Base-by-base conservation (phyloP, 2,329 filamentous ascomycete genomes). In the Bipolaris cookei region DNA sequence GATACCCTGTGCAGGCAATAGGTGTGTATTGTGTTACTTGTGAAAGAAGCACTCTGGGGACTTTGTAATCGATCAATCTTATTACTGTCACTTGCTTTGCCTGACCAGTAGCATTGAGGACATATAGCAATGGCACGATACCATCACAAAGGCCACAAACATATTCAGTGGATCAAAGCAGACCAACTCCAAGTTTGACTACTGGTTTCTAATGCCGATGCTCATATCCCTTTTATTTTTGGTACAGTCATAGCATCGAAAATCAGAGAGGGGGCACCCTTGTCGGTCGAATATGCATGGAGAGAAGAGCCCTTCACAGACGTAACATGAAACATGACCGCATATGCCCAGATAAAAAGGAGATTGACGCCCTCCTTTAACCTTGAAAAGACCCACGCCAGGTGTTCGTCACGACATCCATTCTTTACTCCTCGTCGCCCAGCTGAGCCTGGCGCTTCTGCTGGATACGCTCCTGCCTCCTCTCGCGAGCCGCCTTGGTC, bases 401-500 rank as follows among this genome's bases (percentile, higher is more conserved):
- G 68, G 68, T 72, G 65, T 75, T 71, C 72, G 65, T 76, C 74
- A 73, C 74, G 72, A 64, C 69, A 68, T 63, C 68, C 65, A 49
- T 54, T 62, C 61, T 64, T 70, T 76, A 75, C 70, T 79, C 75
- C 71, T 81, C 86, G 77, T 92, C 92, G 79, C 85, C 91, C 77
- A 90, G 79, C 81, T 96, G 81, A 78, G 91, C 92, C 78, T 87
- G 89, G 81, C 92, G 88, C 94, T 99, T 99, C 81, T 90, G 89
- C 79, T 85, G 82, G 80, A 90, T 87, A 83, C 96, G 91, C 87
- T 97, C 92, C 83, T 89, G 83, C 89, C 95, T 95, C 86, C 95
- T 90, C 90, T 98, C 95, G 84, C 95, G 92, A 77, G 95, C 95
- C 79, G 95, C 95, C 93, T 97, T 98, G 89, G 92, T 98, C 92